A percentile compares a stretch with the other conserved stretches of the same genome.
phyloP scores from a whole-genome alignment of 1,284 basidiomycete species.

The Fereydounia khargensis region DNA sequence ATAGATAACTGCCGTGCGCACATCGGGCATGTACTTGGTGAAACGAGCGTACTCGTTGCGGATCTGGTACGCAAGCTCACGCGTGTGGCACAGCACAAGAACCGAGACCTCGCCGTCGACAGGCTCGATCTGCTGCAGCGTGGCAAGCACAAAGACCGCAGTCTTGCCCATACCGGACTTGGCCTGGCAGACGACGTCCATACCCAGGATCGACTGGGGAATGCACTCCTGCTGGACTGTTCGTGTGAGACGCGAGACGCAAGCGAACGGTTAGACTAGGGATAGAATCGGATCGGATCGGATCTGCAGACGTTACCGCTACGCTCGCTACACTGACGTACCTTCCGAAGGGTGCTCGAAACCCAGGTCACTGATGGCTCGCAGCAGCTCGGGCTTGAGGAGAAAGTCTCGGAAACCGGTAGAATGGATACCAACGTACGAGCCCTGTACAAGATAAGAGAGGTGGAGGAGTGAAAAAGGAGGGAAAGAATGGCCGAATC shows the following conservation, averaged over 20 bases:
- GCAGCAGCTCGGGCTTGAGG: slow-evolving; percentile 91
- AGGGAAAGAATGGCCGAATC: too few species aligned
- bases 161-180: slow-evolving; percentile 99
- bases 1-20: slow-evolving; percentile 95
- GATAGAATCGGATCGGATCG: too few species aligned
- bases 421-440: slow-evolving; percentile 57
- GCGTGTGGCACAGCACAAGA: slow-evolving; percentile 96
- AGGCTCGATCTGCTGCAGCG: slow-evolving; percentile 96
- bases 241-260: too few species aligned
- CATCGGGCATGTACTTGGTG: slow-evolving; percentile 99
- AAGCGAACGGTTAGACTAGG: too few species aligned
- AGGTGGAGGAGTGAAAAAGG: not conserved
- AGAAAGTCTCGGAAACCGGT: slow-evolving; percentile 72
- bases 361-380: slow-evolving; percentile 96
- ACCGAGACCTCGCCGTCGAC: slow-evolving; percentile 97
- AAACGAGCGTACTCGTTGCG: slow-evolving; percentile 99
- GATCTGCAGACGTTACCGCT: too few species aligned
- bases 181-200: slow-evolving; percentile 99
- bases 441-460: slow-evolving; percentile 35
- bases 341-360: slow-evolving; percentile 99
- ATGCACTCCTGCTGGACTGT: slow-evolving; percentile 99
- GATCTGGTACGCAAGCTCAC: slow-evolving; percentile 99
- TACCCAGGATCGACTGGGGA: slow-evolving; percentile 97
- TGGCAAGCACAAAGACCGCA: slow-evolving; percentile 96
- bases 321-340: too few species aligned